These are phyloP conservation scores for Gossypium davidsonii DNA, from an alignment of 441 rosid genomes.

Conservation along the genomic window DNA sequence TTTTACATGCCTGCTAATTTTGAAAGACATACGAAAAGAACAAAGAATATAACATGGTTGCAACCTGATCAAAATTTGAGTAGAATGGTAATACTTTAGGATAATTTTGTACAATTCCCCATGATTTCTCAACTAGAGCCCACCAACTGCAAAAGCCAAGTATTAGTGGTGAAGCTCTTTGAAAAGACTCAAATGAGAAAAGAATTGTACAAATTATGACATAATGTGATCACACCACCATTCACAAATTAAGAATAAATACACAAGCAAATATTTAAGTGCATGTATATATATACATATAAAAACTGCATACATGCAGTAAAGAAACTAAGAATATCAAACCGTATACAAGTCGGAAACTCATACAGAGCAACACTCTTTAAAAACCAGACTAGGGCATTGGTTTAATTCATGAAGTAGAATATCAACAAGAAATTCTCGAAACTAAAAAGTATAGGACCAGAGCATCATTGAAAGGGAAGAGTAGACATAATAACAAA, in stretches of 20 bases:
- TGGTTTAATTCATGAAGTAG: too few relatives aligned
- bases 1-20: not conserved
- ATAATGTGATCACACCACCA: not conserved
- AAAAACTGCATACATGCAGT: too few relatives aligned
- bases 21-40: not conserved
- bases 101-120: constrained; percentile 58
- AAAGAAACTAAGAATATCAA: too few relatives aligned
- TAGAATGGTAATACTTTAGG: constrained; percentile 69
- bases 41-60: constrained; percentile 10
- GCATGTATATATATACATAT: too few relatives aligned
- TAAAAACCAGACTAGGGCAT: too few relatives aligned
- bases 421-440: not conserved
- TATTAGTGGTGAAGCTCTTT: not conserved
- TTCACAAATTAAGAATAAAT: not conserved
- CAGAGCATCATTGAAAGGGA: not conserved
- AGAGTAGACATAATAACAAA: not conserved
- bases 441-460: not conserved
- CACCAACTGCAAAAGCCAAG: constrained; percentile 62
- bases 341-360: too few relatives aligned
- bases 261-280: not conserved
- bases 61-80: constrained; percentile 84
- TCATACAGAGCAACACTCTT: too few relatives aligned
- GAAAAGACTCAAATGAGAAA: not conserved
- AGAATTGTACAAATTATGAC: not conserved
- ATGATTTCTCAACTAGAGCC: constrained; percentile 74